phyloP scores from a whole-genome alignment of 805 yeast genomes.

The Vanderwaltozyma polyspora region DNA sequence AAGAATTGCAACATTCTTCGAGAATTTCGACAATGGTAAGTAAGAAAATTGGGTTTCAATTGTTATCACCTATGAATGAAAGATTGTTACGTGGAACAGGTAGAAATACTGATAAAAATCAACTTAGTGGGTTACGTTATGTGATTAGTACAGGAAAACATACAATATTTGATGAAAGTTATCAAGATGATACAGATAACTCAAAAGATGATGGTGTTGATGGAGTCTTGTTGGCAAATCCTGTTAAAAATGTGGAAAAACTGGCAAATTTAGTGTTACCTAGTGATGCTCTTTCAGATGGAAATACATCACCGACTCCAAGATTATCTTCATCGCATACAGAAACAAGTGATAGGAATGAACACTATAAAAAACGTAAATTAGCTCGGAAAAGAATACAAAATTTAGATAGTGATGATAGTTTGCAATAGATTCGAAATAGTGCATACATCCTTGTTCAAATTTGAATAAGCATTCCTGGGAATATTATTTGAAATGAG shows the following conservation, averaged over 20 bases:
- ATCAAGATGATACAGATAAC: constrained; percentile 9
- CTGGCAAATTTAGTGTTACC: constrained; percentile 12
- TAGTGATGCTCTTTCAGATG: constrained; percentile 9
- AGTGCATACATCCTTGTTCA: too few relatives aligned
- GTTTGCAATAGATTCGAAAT: background rate
- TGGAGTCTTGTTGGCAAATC: constrained; percentile 8
- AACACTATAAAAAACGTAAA: constrained; percentile 8
- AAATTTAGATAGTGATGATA: constrained; percentile 10
- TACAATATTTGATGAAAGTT: constrained; percentile 11
- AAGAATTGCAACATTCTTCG: background rate
- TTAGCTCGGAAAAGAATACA: constrained; percentile 16
- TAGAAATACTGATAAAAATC: constrained; percentile 13
- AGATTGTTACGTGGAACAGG: constrained; percentile 10
- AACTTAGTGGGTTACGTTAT: constrained; percentile 10
- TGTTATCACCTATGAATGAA: constrained; percentile 16
- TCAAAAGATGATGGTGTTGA: constrained; percentile 9
- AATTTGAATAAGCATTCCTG: too few relatives aligned
- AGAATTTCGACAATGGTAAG: background rate
- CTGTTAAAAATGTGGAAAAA: constrained; percentile 8
- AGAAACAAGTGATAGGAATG: constrained; percentile 3
- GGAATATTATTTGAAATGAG: too few relatives aligned
- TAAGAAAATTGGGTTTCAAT: constrained; percentile 11
- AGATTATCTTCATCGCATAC: background rate
- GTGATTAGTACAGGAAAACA: constrained; percentile 17
- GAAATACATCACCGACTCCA: background rate